Evolutionary conservation across 2,329 filamentous ascomycete genomes (phyloP).

Genomic region (Fusarium sterilihyphosum): DNA sequence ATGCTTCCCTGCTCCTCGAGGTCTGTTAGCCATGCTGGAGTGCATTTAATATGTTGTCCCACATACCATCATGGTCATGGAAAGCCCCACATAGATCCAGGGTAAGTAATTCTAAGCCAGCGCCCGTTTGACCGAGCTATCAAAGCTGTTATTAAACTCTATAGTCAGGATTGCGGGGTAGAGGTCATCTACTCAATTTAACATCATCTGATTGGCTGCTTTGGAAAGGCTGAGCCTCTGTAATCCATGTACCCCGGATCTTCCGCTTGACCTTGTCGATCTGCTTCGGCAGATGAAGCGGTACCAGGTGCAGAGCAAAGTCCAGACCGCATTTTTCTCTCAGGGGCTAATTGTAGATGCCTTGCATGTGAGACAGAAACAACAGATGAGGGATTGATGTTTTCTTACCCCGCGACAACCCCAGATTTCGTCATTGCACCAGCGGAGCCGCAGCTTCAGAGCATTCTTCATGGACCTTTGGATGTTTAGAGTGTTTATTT

Average conservation of each 20-base stretch:
- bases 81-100: not conserved
- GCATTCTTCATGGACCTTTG: not conserved
- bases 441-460: not conserved
- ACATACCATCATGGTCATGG: not conserved
- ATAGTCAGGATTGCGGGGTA: not conserved
- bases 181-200: not conserved
- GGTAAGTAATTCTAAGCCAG: accelerated
- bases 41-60: not conserved
- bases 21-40: not conserved
- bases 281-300: not conserved
- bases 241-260: not conserved
- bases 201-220: not conserved
- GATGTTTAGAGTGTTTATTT: not conserved
- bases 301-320: not conserved
- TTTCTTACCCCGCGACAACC: not conserved
- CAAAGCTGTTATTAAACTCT: not conserved
- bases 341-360: not conserved
- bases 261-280: not conserved
- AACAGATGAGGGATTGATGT: too few species aligned
- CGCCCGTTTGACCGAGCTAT: not conserved
- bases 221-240: not conserved
- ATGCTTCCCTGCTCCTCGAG: not conserved
- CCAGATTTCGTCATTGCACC: not conserved
- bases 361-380: not conserved
- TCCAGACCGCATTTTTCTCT: not conserved